These are phyloP conservation scores for Pseudevernia furfuracea DNA, from an alignment of 495 filamentous ascomycete species.

Conservation along the genomic window DNA sequence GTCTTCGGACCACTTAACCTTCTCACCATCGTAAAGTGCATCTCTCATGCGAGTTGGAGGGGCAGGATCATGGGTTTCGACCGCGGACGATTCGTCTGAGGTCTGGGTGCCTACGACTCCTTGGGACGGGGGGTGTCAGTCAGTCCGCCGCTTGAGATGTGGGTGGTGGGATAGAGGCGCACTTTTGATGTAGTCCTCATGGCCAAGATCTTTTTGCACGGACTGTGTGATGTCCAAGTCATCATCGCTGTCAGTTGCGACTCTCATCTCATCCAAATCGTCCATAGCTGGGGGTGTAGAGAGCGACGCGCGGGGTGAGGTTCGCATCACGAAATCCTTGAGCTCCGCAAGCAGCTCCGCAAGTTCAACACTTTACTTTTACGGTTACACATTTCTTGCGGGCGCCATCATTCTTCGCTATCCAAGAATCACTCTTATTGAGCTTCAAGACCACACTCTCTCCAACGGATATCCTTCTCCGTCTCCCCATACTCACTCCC, in stretches of 20 bases:
- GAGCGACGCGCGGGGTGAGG: neutral
- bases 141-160: neutral
- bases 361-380: neutral
- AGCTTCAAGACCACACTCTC: neutral
- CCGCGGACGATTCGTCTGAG: constrained; percentile 3
- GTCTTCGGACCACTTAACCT: constrained; percentile 32
- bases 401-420: neutral
- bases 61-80: neutral
- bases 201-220: constrained; percentile 16
- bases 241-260: constrained; percentile 24
- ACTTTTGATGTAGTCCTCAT: constrained; percentile 20
- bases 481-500: neutral
- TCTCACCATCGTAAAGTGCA: constrained; percentile 17
- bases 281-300: constrained; percentile 1
- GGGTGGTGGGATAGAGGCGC: neutral
- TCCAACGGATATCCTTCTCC: neutral
- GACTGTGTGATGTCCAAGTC: constrained; percentile 21
- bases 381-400: too few species aligned
- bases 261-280: constrained; percentile 10
- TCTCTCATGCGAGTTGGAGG: constrained; percentile 3
- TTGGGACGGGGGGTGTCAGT: neutral
- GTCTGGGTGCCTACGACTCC: constrained; percentile 13
- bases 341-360: constrained; percentile 4
- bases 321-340: neutral
- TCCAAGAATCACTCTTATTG: neutral